phyloP scores from a whole-genome alignment of 768 basidiomycete species.

The Phanerochaete sordida region DNA sequence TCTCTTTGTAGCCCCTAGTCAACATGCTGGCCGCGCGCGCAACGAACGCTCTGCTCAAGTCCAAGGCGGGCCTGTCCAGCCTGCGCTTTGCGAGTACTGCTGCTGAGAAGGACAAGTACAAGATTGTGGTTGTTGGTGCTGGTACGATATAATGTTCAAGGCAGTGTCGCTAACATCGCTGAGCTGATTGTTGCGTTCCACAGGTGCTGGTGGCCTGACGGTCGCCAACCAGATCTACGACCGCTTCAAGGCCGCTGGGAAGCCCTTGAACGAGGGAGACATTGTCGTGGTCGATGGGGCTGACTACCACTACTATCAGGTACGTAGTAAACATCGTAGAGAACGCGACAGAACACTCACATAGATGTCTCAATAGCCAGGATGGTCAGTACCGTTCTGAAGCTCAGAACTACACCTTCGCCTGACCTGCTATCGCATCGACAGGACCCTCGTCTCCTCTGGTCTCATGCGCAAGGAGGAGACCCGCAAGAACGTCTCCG shows the following conservation, averaged over 20 bases:
- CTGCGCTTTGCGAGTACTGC: slow-evolving; percentile 34
- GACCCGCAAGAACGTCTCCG: slow-evolving; percentile 60
- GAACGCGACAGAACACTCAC: not conserved
- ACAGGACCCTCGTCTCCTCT: slow-evolving; percentile 89
- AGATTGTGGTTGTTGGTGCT: slow-evolving; percentile 83
- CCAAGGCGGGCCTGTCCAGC: not conserved
- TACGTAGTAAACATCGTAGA: slow-evolving; percentile 25
- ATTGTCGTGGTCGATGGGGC: slow-evolving; percentile 84
- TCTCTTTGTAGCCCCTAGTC: not conserved
- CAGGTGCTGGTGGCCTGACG: slow-evolving; percentile 79
- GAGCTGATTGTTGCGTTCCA: not conserved
- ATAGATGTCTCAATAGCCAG: slow-evolving; percentile 53
- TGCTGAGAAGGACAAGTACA: slow-evolving; percentile 55
- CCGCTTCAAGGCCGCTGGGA: slow-evolving; percentile 68
- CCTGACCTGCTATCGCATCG: not conserved
- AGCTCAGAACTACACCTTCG: not conserved
- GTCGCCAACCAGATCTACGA: slow-evolving; percentile 88
- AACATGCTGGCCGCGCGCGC: slow-evolving; percentile 15
- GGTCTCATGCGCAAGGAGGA: slow-evolving; percentile 72
- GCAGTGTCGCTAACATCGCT: not conserved
- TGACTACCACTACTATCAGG: slow-evolving; percentile 83
- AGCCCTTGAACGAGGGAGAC: slow-evolving; percentile 66
- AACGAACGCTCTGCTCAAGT: slow-evolving; percentile 12
- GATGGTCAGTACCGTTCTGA: slow-evolving; percentile 56
- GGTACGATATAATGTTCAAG: slow-evolving; percentile 42